Percentiles rank a stretch among this genome's conserved stretches.
Conservation (phyloP, 2,329 filamentous ascomycete species). For the Fusarium concolor region DNA sequence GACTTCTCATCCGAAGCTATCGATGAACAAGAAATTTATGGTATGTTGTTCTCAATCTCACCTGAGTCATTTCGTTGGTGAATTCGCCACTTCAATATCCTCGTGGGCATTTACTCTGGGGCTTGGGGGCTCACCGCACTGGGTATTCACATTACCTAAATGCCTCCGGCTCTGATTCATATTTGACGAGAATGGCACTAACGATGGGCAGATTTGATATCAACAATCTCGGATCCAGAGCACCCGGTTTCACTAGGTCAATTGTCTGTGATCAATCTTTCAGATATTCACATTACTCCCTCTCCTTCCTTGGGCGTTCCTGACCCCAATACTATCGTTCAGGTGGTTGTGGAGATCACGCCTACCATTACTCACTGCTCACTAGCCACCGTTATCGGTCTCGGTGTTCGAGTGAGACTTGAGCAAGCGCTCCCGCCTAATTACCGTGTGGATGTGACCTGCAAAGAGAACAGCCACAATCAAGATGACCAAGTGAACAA, state of each 20-base stretch:
- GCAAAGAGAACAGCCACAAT: conserved; percentile 95
- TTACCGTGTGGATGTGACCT: conserved; percentile 90
- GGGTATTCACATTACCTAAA: neutral
- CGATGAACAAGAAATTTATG: conserved; percentile 97
- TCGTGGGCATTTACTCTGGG: neutral
- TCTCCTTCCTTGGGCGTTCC: conserved; percentile 54
- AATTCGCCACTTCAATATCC: conserved; percentile 16
- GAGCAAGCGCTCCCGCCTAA: conserved; percentile 92
- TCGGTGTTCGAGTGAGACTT: conserved; percentile 90
- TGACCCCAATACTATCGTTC: conserved; percentile 69
- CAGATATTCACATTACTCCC: conserved; percentile 82
- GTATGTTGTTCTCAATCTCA: conserved; percentile 59
- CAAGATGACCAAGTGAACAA: conserved; percentile 97
- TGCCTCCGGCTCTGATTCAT: neutral
- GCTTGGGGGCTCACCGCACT: neutral
- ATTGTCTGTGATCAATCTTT: conserved; percentile 94
- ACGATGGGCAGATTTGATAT: conserved; percentile 79
- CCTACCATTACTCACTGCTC: conserved; percentile 98
- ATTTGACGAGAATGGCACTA: conserved; percentile 20
- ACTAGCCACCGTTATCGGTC: conserved; percentile 93
- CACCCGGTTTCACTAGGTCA: conserved; percentile 94
- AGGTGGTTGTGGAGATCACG: conserved; percentile 88
- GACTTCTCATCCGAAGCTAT: conserved; percentile 81
- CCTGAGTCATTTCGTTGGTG: conserved; percentile 15
- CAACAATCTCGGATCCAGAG: conserved; percentile 94